A percentile compares a stretch with the other conserved stretches of the same genome.
Conservation (phyloP, 495 filamentous ascomycete species). For the Xylaria cubensis region DNA sequence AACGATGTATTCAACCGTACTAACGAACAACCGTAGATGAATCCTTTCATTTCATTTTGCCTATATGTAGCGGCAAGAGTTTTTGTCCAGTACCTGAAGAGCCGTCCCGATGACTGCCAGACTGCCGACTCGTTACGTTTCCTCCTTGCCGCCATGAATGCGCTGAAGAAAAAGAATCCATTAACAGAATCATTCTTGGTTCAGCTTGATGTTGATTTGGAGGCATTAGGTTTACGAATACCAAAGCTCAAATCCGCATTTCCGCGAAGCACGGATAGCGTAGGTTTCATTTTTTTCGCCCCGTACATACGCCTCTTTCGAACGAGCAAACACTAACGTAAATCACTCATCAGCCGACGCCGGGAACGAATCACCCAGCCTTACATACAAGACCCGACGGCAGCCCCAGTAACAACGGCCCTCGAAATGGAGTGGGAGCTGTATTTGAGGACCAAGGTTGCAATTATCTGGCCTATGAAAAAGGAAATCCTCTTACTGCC, state of each 20-base stretch:
- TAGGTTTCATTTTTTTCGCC: constrained; percentile 39
- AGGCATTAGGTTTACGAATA: constrained; percentile 64
- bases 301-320: not conserved
- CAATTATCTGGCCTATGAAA: constrained; percentile 31
- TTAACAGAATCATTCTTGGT: constrained; percentile 94
- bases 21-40: constrained; percentile 68
- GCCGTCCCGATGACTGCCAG: constrained; percentile 81
- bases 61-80: constrained; percentile 94
- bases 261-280: constrained; percentile 56
- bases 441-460: constrained; percentile 23
- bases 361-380: not conserved
- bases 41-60: constrained; percentile 95
- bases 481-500: constrained; percentile 9
- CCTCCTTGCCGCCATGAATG: constrained; percentile 85
- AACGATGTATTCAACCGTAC: constrained; percentile 27
- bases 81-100: constrained; percentile 94
- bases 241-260: constrained; percentile 60
- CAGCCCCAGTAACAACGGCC: constrained; percentile 4
- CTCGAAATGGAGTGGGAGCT: constrained; percentile 3
- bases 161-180: constrained; percentile 85
- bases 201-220: constrained; percentile 90
- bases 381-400: not conserved
- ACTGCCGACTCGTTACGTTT: constrained; percentile 86
- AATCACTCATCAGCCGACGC: constrained; percentile 2
- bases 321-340: constrained; percentile 19